These are phyloP conservation scores for Pharnaceum exiguum DNA, from an alignment of 148 eudicot genomes.

Conservation along the genomic window DNA sequence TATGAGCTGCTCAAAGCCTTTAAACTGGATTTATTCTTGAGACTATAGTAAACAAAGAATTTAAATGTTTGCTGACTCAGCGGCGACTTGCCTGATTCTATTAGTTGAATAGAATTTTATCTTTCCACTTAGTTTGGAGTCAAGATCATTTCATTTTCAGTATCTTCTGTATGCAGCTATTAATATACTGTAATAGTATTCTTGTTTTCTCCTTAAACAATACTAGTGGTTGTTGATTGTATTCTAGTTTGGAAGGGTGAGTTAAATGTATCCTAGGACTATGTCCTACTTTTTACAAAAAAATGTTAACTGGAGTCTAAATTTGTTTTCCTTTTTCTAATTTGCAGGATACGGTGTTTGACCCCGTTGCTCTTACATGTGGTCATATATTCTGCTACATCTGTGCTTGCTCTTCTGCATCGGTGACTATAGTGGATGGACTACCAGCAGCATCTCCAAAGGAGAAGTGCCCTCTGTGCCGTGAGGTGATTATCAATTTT, in stretches of 20 bases:
- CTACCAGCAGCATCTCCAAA: slow-evolving; percentile 49
- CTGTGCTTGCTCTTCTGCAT: slow-evolving; percentile 88
- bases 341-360: slow-evolving; percentile 78
- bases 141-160: too few relatives aligned
- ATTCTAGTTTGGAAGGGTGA: neutral
- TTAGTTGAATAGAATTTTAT: too few relatives aligned
- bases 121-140: too few relatives aligned
- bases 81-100: too few relatives aligned
- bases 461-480: slow-evolving; percentile 82
- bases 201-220: too few relatives aligned
- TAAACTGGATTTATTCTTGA: neutral
- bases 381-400: slow-evolving; percentile 85
- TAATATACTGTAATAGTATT: too few relatives aligned
- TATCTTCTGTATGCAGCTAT: too few relatives aligned
- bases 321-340: neutral
- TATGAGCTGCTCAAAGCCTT: neutral
- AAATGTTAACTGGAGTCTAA: neutral
- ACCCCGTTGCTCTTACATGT: slow-evolving; percentile 75
- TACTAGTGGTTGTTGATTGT: neutral
- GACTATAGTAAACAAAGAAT: neutral
- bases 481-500: slow-evolving; percentile 45
- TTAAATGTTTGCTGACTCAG: too few relatives aligned
- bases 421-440: slow-evolving; percentile 84
- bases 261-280: neutral
- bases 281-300: neutral